A percentile compares a stretch with the other conserved stretches of the same genome.
Conservation (phyloP, 164 flowering plant genomes). For the Vitis labrusca region DNA sequence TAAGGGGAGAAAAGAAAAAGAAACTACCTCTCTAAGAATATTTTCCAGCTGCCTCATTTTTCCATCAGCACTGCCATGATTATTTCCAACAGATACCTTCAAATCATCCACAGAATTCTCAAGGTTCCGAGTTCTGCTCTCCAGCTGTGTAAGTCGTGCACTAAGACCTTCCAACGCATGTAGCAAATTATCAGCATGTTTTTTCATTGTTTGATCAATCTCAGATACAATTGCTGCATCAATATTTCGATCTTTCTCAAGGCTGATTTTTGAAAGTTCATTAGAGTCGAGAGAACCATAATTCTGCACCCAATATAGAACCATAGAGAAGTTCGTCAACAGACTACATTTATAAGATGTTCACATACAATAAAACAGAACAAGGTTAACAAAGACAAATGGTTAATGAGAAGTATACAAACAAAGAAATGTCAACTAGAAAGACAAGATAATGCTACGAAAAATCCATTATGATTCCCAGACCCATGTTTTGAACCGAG, state of each 20-base stretch:
- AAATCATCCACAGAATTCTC: conserved; percentile 82
- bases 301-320: conserved; percentile 32
- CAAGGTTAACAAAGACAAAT: no score
- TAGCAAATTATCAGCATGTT: conserved; percentile 67
- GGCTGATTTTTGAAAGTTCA: conserved; percentile 38
- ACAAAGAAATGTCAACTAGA: no score
- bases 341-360: no score
- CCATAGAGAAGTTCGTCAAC: background rate
- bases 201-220: conserved; percentile 82
- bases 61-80: conserved; percentile 79
- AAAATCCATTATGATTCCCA: no score
- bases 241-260: conserved; percentile 40
- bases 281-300: conserved; percentile 50
- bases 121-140: conserved; percentile 67
- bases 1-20: background rate
- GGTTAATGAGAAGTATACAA: no score
- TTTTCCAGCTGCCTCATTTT: conserved; percentile 83
- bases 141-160: conserved; percentile 80
- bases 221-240: conserved; percentile 53
- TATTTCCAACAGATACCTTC: conserved; percentile 68
- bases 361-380: no score
- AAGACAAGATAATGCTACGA: no score
- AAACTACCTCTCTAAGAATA: conserved; percentile 75
- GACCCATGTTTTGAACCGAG: no score
- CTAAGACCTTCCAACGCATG: conserved; percentile 75